A percentile compares a stretch with the other conserved stretches of the same genome.
These are phyloP conservation scores for Hypseocharis bilobata DNA, from an alignment of 441 rosid species.

Conservation along the genomic window DNA sequence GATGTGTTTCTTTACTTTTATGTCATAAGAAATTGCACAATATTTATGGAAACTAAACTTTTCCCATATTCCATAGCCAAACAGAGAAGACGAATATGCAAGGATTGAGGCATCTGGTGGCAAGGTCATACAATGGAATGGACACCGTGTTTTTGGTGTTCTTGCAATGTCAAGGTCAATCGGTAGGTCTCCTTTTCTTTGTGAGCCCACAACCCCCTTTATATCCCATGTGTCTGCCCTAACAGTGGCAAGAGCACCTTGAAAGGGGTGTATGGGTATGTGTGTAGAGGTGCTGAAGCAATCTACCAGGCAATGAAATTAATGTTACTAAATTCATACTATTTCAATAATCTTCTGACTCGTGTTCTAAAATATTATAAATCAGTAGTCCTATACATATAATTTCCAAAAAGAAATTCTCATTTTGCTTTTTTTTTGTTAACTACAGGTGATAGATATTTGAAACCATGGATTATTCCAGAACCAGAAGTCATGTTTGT, in stretches of 20 bases:
- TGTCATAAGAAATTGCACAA: neutral
- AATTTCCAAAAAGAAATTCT: too few relatives aligned
- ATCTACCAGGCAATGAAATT: too few relatives aligned
- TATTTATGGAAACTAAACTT: neutral
- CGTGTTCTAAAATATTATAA: too few relatives aligned
- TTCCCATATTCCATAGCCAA: constrained; percentile 44
- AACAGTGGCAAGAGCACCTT: too few relatives aligned
- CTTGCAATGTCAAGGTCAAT: constrained; percentile 93
- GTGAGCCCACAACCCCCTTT: neutral
- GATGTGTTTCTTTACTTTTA: constrained; percentile 4
- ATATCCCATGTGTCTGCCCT: neutral
- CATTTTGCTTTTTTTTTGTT: too few relatives aligned
- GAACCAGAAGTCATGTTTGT: constrained; percentile 70
- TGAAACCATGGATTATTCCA: constrained; percentile 81
- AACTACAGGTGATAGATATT: constrained; percentile 65
- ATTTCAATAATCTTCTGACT: too few relatives aligned
- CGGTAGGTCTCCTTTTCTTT: constrained; percentile 41
- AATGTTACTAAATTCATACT: too few relatives aligned
- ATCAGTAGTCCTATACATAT: too few relatives aligned
- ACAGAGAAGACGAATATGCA: constrained; percentile 78
- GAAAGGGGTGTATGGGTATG: too few relatives aligned
- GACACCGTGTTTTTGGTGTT: constrained; percentile 84
- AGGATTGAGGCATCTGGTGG: constrained; percentile 91
- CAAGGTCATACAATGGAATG: constrained; percentile 89
- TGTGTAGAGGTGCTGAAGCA: too few relatives aligned